Conservation (phyloP, 768 basidiomycete species). For the Nevesoporus exiguus region DNA sequence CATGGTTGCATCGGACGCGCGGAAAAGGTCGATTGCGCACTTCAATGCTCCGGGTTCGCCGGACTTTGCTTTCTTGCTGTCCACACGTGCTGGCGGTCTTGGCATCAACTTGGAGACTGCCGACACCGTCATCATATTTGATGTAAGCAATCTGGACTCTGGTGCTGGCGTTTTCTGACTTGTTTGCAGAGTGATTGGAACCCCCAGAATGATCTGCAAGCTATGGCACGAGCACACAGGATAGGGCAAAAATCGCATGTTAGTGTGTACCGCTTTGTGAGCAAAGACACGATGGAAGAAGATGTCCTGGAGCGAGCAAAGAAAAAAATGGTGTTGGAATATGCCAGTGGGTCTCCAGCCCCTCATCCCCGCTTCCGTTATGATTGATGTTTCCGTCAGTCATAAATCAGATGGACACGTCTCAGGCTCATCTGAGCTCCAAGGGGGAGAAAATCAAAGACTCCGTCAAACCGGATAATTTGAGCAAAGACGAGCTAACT, state of each 20-base stretch:
- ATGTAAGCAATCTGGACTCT: conserved; percentile 52
- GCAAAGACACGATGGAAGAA: conserved; percentile 99
- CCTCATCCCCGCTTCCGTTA: conserved; percentile 15
- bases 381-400: conserved; percentile 48
- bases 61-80: conserved; percentile 95
- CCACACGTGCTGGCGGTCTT: conserved; percentile 94
- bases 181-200: conserved; percentile 87
- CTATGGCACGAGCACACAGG: conserved; percentile 98
- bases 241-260: conserved; percentile 99
- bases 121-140: conserved; percentile 98
- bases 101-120: conserved; percentile 99
- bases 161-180: conserved; percentile 6
- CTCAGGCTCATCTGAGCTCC: conserved; percentile 90
- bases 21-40: conserved; percentile 95
- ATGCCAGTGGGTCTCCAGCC: conserved; percentile 76
- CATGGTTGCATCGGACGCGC: conserved; percentile 86
- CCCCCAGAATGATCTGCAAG: conserved; percentile 97
- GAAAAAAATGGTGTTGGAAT: conserved; percentile 99
- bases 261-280: conserved; percentile 96
- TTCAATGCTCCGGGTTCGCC: conserved; percentile 92
- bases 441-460: conserved; percentile 67
- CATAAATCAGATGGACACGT: conserved; percentile 99
- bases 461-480: conserved; percentile 69
- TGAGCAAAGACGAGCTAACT: conserved; percentile 94
- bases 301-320: conserved; percentile 97